These are phyloP conservation scores for Scalesia atractyloides DNA, from an alignment of 129 eudicot species.

Conservation along the genomic window DNA sequence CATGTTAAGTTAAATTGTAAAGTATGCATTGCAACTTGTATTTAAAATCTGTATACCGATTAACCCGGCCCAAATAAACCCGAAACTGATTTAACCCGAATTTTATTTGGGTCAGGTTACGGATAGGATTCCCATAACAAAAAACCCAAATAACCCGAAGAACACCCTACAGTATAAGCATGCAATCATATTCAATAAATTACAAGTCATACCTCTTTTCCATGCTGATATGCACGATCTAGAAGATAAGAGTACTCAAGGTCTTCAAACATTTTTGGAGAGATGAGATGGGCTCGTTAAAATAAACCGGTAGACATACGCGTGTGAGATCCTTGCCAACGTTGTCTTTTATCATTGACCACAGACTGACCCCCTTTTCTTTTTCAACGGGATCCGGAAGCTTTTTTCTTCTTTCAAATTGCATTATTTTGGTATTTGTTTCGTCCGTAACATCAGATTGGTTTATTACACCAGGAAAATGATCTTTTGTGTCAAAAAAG, in stretches of 20 bases:
- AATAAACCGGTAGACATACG: slow-evolving; percentile 85
- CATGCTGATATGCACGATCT: slow-evolving; percentile 78
- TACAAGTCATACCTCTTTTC: slow-evolving; percentile 57
- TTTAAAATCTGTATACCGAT: no score
- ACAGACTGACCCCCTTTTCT: slow-evolving; percentile 79
- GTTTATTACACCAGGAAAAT: slow-evolving; percentile 40
- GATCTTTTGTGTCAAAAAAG: slow-evolving; percentile 65
- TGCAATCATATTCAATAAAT: slow-evolving; percentile 10
- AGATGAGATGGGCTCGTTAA: slow-evolving; percentile 83
- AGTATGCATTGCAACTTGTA: no score
- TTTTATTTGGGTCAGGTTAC: no score
- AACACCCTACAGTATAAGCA: background rate
- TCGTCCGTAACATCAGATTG: slow-evolving; percentile 33
- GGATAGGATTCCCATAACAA: no score
- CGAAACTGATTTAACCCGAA: no score
- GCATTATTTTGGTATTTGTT: slow-evolving; percentile 13
- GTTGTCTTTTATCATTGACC: slow-evolving; percentile 90
- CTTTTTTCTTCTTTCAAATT: slow-evolving; percentile 64
- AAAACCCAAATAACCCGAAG: no score
- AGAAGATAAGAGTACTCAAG: slow-evolving; percentile 84
- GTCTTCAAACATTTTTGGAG: slow-evolving; percentile 82
- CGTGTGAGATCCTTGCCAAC: slow-evolving; percentile 83
- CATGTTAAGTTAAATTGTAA: no score
- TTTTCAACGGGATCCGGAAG: slow-evolving; percentile 80
- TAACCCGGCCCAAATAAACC: no score